Base-by-base conservation (phyloP, 768 basidiomycete genomes). In the Coprinopsis sp. region DNA sequence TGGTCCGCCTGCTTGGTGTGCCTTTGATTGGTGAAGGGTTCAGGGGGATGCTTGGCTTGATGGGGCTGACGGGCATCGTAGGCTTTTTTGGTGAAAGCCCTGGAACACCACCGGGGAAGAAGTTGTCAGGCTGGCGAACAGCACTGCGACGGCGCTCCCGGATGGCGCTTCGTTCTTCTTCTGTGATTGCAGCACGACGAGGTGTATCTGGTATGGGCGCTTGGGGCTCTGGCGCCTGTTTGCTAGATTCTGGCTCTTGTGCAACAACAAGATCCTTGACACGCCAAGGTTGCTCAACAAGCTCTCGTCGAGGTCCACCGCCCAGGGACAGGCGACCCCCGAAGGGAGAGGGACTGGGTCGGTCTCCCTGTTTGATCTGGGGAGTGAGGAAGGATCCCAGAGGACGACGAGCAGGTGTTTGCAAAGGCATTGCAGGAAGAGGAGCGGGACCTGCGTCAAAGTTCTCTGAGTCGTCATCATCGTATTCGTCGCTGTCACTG, bases 121-220 rank as follows among this genome's bases (percentile, higher is more conserved):
- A 78, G 44, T 59, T 74, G 65, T 49, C 78, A 58, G 51, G 70
- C 64, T 69, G 62, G 3, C 63, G 67, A 30, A 83, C 58, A 0
- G 82, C 83, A 44, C 81, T 83, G 8, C 74, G 69, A 21, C 83
- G 64, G 7, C 84, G 73, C 44, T 82, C 82, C 52, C 76, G 73
- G 33, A 86, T 84, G 0, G 79, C 82, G 72, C 70, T 72, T 23
- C 71, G 61, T 53, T 81, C 78, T 46, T 74, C 76, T 19, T 74
- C 74, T 11, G 61, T 67, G 5, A 77, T 50, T 10, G 34, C 39
- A 18, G 18, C 33, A 8, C 54, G 54, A 23, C 46, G n/a, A 43
- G 52, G 58, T n/a, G 51, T 54, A 21, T 53, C 49, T 11, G 48
- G 40, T 13, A 37, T 22, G 29, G 52, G 50, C 22, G 34, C 22